Base-by-base conservation (phyloP, 768 basidiomycete genomes). In the Lactarius indigo region DNA sequence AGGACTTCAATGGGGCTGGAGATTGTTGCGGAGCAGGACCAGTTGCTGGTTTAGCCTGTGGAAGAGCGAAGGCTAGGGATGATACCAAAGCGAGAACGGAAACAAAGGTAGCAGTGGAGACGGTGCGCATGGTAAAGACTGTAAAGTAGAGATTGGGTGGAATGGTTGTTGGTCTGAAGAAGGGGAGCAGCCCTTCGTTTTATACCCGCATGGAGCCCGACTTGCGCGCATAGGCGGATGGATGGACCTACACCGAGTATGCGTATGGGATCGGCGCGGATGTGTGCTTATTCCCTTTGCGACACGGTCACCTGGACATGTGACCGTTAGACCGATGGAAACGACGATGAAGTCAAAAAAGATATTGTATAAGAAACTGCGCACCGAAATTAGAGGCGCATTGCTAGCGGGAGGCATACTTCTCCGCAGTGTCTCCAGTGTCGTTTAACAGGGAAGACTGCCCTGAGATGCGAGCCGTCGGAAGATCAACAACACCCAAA, bases 121-220 rank as follows among this genome's bases (percentile, higher is more conserved):
- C 13, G 39, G 26, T 28, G 35, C 47, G 28, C 65, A 66, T 66
- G 50, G 8, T 63, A 15, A n/a, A n/a, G n/a, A n/a, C n/a, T n/a
- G 7, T 63, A 20, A n/a, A 7, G 47, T 15, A 15, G 31, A 50
- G 0, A 1, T 4, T 61, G 20, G 1, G 42, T 39, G 28, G 6
- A 15, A 20, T 15, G 10, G 28, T 15, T 56, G 18, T 30, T 20
- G 26, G 3, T n/a, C 15, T 10, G 8, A 10, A 23, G 35, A 15
- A 26, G 37, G 18, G 12, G 18, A 31, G 12, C 1, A 50, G 23
- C 54, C 54, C 20, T 12, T 9, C 5, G 4, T 47, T 57, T 60
- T 56, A 65, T 47, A 56, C 28, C 59, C 31, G 35, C 35, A 37
- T 1, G 12, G 0, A 37, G 35, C 35, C 3, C 12, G 35, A 37